Conservation (phyloP, 2,329 filamentous ascomycete genomes). For the Boeremia exigua region DNA sequence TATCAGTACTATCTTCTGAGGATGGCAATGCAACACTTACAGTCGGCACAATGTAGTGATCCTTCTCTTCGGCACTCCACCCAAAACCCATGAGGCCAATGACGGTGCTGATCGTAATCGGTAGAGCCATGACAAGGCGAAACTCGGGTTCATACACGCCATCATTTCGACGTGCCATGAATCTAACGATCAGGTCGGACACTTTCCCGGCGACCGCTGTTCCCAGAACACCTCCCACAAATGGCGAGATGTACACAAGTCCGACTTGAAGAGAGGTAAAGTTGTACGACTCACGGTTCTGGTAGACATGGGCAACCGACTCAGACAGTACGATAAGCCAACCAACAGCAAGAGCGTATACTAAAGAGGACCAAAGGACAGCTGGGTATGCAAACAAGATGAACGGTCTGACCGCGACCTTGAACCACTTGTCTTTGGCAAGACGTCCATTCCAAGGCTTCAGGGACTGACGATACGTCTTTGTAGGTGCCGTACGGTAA, state of each 20-base stretch:
- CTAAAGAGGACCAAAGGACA: conserved; percentile 83
- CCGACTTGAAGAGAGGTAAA: conserved; percentile 83
- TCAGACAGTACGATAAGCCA: conserved; percentile 97
- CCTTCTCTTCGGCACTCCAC: conserved; percentile 79
- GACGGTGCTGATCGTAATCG: conserved; percentile 77
- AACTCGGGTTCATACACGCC: conserved; percentile 96
- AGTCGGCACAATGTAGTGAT: conserved; percentile 90
- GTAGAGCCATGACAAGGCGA: conserved; percentile 67
- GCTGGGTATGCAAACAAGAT: conserved; percentile 86
- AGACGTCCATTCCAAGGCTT: conserved; percentile 80
- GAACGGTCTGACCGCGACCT: conserved; percentile 79
- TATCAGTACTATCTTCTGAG: no score
- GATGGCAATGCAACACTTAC: conserved; percentile 1
- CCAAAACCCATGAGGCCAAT: conserved; percentile 94
- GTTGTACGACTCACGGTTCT: conserved; percentile 71
- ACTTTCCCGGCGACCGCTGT: conserved; percentile 89
- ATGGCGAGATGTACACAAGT: conserved; percentile 87
- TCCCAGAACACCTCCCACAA: conserved; percentile 75
- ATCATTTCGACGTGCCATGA: conserved; percentile 84
- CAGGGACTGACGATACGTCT: conserved; percentile 76
- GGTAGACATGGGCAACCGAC: conserved; percentile 80
- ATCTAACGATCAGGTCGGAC: conserved; percentile 82
- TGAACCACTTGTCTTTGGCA: conserved; percentile 74
- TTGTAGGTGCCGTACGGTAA: conserved; percentile 69
- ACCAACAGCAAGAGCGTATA: conserved; percentile 87